Percentiles rank a stretch among this genome's conserved stretches.
Conservation (phyloP, 441 rosid genomes). For the Brassica balearica region DNA sequence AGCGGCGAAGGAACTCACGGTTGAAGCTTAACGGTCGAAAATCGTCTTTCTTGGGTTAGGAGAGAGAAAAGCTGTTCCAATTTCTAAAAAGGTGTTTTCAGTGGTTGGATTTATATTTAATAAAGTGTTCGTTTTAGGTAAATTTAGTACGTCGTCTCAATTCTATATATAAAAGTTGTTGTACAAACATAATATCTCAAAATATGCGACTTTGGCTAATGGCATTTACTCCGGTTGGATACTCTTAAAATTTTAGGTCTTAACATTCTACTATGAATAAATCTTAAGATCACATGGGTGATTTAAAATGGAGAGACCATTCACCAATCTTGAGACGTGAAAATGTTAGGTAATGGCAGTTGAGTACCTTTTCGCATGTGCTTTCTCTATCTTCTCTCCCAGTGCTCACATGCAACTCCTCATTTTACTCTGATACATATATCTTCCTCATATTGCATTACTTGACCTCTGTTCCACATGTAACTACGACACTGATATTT, state of each 20-base stretch:
- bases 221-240: background rate
- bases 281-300: constrained; percentile 42
- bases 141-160: background rate
- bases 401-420: constrained; percentile 29
- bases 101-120: background rate
- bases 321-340: constrained; percentile 40
- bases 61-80: too few species aligned
- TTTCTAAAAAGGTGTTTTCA: too few species aligned
- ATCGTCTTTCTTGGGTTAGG: too few species aligned
- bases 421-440: constrained; percentile 15
- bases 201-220: background rate
- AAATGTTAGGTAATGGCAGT: constrained; percentile 50
- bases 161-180: background rate
- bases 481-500: constrained; percentile 17
- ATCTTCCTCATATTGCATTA: constrained; percentile 13
- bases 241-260: background rate
- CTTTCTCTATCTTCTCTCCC: constrained; percentile 14
- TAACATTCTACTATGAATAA: constrained; percentile 17
- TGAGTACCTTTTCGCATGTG: constrained; percentile 45
- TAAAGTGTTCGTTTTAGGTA: background rate
- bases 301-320: constrained; percentile 40
- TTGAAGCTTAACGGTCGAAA: too few species aligned
- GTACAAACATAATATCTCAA: constrained; percentile 1
- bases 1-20: too few species aligned
- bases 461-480: background rate